Percentiles rank a stretch among this genome's conserved stretches.
Evolutionary conservation across 768 basidiomycete species (phyloP).

Genomic region (Phylloporus sp.): DNA sequence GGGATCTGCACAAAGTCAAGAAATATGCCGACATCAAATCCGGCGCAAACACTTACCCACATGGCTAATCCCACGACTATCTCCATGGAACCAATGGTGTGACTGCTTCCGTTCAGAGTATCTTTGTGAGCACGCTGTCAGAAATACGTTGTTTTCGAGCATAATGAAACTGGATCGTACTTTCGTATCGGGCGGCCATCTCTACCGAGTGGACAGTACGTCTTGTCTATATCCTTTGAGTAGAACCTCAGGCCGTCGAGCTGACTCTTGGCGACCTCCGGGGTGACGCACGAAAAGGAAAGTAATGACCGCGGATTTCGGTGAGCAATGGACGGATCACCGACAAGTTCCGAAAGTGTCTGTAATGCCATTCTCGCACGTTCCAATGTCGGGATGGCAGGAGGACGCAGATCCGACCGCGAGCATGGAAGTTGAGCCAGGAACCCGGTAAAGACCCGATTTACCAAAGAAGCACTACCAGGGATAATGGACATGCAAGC

Average conservation of each 20-base stretch:
- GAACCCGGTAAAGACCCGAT: conserved; percentile 61
- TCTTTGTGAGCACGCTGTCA: conserved; percentile 28
- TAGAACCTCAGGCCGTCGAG: conserved; percentile 45
- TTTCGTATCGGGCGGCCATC: conserved; percentile 59
- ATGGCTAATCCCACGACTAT: conserved; percentile 50
- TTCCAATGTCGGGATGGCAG: conserved; percentile 34
- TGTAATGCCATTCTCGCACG: conserved; percentile 53
- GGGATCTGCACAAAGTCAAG: too few species aligned
- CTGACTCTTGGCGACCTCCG: conserved; percentile 49
- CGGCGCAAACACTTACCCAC: conserved; percentile 37
- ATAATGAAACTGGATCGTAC: conserved; percentile 34
- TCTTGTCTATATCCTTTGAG: conserved; percentile 37
- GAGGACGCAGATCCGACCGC: conserved; percentile 44
- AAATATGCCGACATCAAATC: not conserved
- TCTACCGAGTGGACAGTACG: conserved; percentile 52
- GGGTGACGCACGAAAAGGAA: conserved; percentile 61
- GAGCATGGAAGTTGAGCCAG: conserved; percentile 47
- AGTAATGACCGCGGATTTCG: conserved; percentile 57
- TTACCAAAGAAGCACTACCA: conserved; percentile 54
- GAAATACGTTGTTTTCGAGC: not conserved
- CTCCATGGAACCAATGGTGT: conserved; percentile 59
- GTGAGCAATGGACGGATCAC: conserved; percentile 40
- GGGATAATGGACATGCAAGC: conserved; percentile 53
- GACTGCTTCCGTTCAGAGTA: conserved; percentile 54
- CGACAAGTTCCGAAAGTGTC: conserved; percentile 48